A percentile compares a stretch with the other conserved stretches of the same genome.
phyloP scores from a whole-genome alignment of 805 yeast genomes.

The Wickerhamomyces rabaulensis region DNA sequence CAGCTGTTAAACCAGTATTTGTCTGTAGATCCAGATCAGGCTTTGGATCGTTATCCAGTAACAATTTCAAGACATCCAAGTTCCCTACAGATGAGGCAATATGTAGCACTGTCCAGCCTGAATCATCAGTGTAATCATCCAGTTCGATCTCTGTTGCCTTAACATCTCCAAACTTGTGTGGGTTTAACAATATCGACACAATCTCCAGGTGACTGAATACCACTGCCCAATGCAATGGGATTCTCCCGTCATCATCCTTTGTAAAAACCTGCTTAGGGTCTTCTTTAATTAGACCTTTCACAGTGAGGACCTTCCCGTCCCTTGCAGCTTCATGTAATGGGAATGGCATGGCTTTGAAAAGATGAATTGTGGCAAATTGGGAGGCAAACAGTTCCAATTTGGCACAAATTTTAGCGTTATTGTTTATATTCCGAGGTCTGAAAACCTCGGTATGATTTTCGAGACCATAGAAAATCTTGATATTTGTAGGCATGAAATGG shows the following conservation, averaged over 20 bases:
- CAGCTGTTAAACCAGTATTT: slow-evolving; percentile 62
- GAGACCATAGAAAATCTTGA: too few species aligned
- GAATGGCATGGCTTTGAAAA: slow-evolving; percentile 3
- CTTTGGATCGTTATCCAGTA: slow-evolving; percentile 45
- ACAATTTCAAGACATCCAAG: slow-evolving; percentile 40
- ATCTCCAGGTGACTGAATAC: slow-evolving; percentile 53
- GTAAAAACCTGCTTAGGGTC: slow-evolving; percentile 41
- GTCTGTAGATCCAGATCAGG: slow-evolving; percentile 63
- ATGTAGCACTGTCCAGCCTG: slow-evolving; percentile 89
- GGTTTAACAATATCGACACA: slow-evolving; percentile 39
- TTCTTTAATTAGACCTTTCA: slow-evolving; percentile 38
- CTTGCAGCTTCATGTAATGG: slow-evolving; percentile 61
- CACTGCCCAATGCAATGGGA: slow-evolving; percentile 87
- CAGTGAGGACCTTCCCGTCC: slow-evolving; percentile 49
- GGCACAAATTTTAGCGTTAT: too few species aligned
- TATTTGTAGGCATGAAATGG: too few species aligned
- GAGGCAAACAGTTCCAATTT: too few species aligned
- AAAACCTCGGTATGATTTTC: too few species aligned
- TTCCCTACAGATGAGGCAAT: slow-evolving; percentile 76
- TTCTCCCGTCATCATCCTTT: slow-evolving; percentile 70
- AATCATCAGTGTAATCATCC: slow-evolving; percentile 62
- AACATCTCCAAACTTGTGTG: slow-evolving; percentile 20
- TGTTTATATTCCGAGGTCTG: too few species aligned
- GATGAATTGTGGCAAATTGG: too few species aligned
- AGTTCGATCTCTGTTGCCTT: slow-evolving; percentile 44